These are phyloP conservation scores for Lentinula raphanica DNA, from an alignment of 768 basidiomycete genomes.

Conservation along the genomic window DNA sequence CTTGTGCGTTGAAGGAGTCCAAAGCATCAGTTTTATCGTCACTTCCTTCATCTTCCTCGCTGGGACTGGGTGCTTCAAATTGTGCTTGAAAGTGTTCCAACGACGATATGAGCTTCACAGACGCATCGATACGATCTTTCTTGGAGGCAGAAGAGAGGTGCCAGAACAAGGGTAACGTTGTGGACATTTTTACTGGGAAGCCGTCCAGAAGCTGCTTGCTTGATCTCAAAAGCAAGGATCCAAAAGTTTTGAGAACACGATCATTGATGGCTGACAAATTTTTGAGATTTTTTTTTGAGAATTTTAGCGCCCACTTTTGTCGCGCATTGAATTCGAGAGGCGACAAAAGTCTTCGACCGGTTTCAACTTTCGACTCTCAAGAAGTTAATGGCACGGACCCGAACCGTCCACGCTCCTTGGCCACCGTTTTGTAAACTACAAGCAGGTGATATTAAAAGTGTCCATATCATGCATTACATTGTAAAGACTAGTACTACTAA, in stretches of 20 bases:
- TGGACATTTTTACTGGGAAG: slow-evolving; percentile 48
- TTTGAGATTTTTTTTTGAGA: neutral
- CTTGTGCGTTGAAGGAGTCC: slow-evolving; percentile 74
- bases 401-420: too few relatives aligned
- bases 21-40: slow-evolving; percentile 41
- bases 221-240: neutral
- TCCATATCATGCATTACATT: too few relatives aligned
- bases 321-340: too few relatives aligned
- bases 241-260: neutral
- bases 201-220: too few relatives aligned
- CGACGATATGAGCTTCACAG: slow-evolving; percentile 73
- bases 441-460: too few relatives aligned
- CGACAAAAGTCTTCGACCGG: too few relatives aligned
- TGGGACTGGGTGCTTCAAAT: slow-evolving; percentile 42
- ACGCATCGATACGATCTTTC: slow-evolving; percentile 78
- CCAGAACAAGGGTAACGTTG: slow-evolving; percentile 93
- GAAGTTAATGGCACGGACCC: too few relatives aligned
- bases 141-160: slow-evolving; percentile 78
- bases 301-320: neutral
- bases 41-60: slow-evolving; percentile 46
- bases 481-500: too few relatives aligned
- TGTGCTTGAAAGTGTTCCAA: slow-evolving; percentile 82
- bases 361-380: too few relatives aligned
- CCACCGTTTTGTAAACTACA: too few relatives aligned
- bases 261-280: neutral